Percentiles rank a stretch among this genome's conserved stretches.
phyloP scores from a whole-genome alignment of 2,329 filamentous ascomycete species.

The Fusarium lateritium region DNA sequence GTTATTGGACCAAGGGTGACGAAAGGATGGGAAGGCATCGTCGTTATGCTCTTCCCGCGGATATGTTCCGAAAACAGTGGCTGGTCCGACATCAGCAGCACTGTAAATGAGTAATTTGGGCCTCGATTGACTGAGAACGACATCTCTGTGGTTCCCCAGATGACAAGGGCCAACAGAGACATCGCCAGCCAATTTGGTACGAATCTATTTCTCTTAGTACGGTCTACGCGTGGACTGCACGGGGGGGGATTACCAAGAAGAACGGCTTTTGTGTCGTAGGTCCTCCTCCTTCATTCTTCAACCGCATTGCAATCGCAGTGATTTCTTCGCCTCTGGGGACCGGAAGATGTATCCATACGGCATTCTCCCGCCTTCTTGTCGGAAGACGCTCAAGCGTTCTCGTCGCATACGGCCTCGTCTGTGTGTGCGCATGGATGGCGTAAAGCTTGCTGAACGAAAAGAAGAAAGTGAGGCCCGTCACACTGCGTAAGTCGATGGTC shows the following conservation, averaged over 20 bases:
- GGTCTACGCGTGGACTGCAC: accelerated
- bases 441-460: conserved; percentile 29
- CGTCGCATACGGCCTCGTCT: not conserved
- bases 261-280: conserved; percentile 18
- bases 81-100: conserved; percentile 16
- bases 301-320: not conserved
- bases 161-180: conserved; percentile 12
- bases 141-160: conserved; percentile 8
- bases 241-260: not conserved
- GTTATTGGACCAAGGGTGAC: not conserved
- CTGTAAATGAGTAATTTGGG: conserved; percentile 16
- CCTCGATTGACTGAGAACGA: conserved; percentile 16
- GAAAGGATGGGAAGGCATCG: not conserved
- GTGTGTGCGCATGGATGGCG: conserved; percentile 19
- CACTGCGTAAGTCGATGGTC: conserved; percentile 15
- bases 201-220: conserved; percentile 4
- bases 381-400: conserved; percentile 3
- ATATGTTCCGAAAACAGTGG: conserved; percentile 28
- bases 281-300: conserved; percentile 8
- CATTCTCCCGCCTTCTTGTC: not conserved
- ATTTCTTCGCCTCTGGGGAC: conserved; percentile 22
- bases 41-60: not conserved
- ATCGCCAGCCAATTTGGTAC: conserved; percentile 22
- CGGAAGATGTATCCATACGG: conserved; percentile 10
- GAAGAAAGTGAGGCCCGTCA: conserved; percentile 27